Percentiles rank a stretch among this genome's conserved stretches.
Conservation (phyloP, 75 land plant genomes). For the Pinus taeda region DNA sequence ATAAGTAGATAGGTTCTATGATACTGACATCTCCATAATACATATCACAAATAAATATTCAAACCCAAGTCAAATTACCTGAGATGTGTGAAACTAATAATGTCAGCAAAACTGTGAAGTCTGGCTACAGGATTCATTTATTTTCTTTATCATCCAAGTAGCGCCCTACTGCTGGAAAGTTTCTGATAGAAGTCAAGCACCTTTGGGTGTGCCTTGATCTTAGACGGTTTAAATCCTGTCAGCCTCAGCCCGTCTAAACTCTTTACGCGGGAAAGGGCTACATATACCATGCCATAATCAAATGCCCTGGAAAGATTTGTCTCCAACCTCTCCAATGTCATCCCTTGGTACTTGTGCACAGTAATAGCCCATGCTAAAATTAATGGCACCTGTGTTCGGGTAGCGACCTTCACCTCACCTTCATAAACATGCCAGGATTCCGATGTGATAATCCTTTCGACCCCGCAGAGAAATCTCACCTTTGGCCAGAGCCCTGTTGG, state of each 20-base stretch:
- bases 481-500: constrained; percentile 36
- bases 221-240: constrained; percentile 51
- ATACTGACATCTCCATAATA: neutral
- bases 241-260: constrained; percentile 60
- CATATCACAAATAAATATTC: neutral
- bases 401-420: constrained; percentile 44
- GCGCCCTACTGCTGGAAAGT: constrained; percentile 9
- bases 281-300: constrained; percentile 81
- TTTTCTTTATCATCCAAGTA: neutral
- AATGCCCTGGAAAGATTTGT: constrained; percentile 64
- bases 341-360: constrained; percentile 87
- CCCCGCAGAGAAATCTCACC: constrained; percentile 54
- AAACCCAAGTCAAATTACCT: neutral
- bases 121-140: neutral
- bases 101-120: neutral
- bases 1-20: neutral
- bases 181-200: constrained; percentile 56
- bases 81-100: neutral
- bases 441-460: constrained; percentile 37
- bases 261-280: constrained; percentile 68
- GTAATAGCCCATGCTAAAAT: constrained; percentile 77
- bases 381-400: constrained; percentile 60
- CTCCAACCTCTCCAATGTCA: constrained; percentile 64
- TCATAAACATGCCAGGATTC: constrained; percentile 57
- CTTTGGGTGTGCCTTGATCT: constrained; percentile 57